Evolutionary conservation across 805 yeast genomes (phyloP).

Genomic region (Candida mattraensis): DNA sequence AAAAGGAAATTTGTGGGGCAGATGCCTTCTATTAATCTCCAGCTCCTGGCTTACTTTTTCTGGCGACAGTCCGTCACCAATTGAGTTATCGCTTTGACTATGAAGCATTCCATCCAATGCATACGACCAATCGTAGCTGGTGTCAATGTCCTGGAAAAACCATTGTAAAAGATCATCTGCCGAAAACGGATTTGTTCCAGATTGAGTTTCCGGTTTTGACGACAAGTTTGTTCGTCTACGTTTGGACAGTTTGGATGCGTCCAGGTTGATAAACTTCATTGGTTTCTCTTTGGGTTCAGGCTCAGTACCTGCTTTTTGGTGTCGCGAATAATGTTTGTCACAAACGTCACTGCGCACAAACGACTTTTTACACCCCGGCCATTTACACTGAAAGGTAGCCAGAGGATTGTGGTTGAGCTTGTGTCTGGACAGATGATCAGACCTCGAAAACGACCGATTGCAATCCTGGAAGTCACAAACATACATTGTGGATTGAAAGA

Average conservation of each 20-base stretch:
- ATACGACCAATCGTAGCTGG: conserved; percentile 9
- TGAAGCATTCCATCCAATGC: not conserved
- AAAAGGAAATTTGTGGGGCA: conserved; percentile 1
- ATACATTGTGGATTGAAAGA: no score
- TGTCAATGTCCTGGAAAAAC: conserved; percentile 9
- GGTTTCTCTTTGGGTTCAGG: conserved; percentile 24
- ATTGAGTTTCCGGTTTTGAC: not conserved
- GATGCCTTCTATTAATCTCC: no score
- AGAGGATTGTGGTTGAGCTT: conserved; percentile 46
- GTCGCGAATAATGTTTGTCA: conserved; percentile 40
- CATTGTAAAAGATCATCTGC: conserved; percentile 6
- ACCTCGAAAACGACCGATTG: conserved; percentile 49
- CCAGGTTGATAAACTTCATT: no score
- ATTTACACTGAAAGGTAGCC: conserved; percentile 46
- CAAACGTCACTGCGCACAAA: conserved; percentile 54
- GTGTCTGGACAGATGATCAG: conserved; percentile 58
- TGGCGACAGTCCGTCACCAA: not conserved
- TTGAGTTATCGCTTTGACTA: not conserved
- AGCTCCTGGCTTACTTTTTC: no score
- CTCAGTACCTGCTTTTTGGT: conserved; percentile 22
- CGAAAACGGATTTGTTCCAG: no score
- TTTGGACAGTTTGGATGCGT: no score
- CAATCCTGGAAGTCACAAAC: conserved; percentile 48
- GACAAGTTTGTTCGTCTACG: no score
- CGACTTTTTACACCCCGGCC: conserved; percentile 47